Conservation (phyloP, 306 rosid genomes). For the Oemleria cerasiformis region DNA sequence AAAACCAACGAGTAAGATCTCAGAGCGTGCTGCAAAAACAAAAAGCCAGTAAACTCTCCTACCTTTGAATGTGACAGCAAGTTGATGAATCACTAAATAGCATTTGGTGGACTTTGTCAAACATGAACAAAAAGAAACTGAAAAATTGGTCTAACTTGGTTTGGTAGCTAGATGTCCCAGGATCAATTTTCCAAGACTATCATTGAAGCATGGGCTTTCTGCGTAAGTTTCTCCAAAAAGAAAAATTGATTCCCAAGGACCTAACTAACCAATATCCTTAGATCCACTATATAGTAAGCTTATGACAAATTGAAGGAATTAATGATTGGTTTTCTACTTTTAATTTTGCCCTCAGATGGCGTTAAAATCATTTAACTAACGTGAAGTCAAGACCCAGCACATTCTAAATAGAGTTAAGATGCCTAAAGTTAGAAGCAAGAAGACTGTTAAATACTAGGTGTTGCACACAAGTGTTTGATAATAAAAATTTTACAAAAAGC, state of each 20-base stretch:
- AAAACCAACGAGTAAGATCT: conserved; percentile 71
- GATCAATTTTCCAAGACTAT: neutral
- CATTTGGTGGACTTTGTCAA: neutral
- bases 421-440: neutral
- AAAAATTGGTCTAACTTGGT: conserved; percentile 2
- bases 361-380: neutral
- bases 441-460: neutral
- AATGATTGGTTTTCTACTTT: neutral
- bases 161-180: neutral
- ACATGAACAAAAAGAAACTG: neutral
- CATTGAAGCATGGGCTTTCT: neutral
- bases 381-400: too few relatives aligned
- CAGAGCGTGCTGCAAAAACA: conserved; percentile 67
- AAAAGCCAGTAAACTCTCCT: conserved; percentile 24
- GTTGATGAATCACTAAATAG: neutral
- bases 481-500: neutral
- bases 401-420: neutral
- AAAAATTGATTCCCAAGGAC: neutral
- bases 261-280: neutral
- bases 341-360: neutral
- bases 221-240: neutral
- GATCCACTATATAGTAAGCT: neutral
- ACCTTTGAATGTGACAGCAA: conserved; percentile 24
- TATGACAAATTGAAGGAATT: neutral
- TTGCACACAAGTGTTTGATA: neutral